Conservation (phyloP, 352 stramenopile genomes). For the Aphanomyces euteiches region DNA sequence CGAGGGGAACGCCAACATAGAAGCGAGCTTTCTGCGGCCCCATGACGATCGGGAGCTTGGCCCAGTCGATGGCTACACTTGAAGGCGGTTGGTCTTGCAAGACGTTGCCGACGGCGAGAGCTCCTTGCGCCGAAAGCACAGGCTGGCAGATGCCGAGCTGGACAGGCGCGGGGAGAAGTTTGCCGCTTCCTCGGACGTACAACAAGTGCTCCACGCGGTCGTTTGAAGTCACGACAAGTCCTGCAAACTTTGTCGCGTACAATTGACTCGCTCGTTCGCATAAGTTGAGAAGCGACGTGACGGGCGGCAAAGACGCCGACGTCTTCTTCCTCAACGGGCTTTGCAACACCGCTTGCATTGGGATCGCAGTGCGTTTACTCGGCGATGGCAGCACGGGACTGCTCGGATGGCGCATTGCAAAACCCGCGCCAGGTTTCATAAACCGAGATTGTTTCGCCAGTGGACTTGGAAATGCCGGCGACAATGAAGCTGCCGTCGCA, state of each 20-base stretch:
- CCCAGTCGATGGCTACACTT: constrained; percentile 41
- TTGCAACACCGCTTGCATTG: no score
- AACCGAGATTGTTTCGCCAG: neutral
- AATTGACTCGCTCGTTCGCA: constrained; percentile 47
- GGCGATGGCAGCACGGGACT: constrained; percentile 1
- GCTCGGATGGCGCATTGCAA: constrained; percentile 4
- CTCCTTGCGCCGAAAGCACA: constrained; percentile 44
- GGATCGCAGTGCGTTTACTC: neutral
- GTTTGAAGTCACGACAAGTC: constrained; percentile 44
- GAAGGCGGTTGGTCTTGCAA: constrained; percentile 33
- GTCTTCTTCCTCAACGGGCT: no score
- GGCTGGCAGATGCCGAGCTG: constrained; percentile 69
- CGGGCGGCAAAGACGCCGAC: neutral
- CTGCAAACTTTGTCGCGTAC: constrained; percentile 51
- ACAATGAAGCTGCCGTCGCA: neutral
- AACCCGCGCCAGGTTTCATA: neutral
- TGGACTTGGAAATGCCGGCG: neutral
- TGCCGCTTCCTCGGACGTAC: constrained; percentile 43
- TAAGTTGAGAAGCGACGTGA: constrained; percentile 39
- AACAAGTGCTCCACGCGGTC: constrained; percentile 39
- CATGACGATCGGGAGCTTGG: constrained; percentile 58
- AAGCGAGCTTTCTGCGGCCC: constrained; percentile 65
- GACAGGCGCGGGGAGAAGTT: constrained; percentile 51
- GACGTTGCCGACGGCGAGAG: constrained; percentile 53
- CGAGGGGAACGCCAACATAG: constrained; percentile 63